phyloP scores from a whole-genome alignment of 305 asterid genomes.

The Fraxinus dipetala region DNA sequence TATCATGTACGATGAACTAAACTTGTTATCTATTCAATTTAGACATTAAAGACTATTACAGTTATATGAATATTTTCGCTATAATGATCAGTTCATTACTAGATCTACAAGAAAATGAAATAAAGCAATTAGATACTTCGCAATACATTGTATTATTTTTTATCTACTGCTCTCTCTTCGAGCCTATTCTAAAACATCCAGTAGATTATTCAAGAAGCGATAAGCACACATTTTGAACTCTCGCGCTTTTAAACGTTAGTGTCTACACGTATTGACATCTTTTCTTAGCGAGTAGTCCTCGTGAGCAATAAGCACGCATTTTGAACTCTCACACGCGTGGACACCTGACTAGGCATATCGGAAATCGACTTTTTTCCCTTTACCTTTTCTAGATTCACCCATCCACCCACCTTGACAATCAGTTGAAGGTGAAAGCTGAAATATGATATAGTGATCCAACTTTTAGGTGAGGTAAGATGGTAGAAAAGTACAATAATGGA shows the following conservation, averaged over 20 bases:
- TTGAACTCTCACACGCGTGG: not conserved
- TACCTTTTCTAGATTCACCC: not conserved
- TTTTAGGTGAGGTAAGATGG: constrained; percentile 32
- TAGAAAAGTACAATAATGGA: constrained; percentile 29
- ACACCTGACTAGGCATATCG: not conserved
- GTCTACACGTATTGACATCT: not conserved
- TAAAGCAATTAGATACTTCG: not conserved
- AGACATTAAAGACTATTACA: not conserved
- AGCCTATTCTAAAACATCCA: not conserved
- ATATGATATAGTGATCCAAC: constrained; percentile 15
- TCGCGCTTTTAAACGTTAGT: not conserved
- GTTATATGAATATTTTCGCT: not conserved
- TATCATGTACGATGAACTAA: not conserved
- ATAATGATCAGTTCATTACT: not conserved
- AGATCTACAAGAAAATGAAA: not conserved
- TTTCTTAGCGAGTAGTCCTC: not conserved
- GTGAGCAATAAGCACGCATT: not conserved
- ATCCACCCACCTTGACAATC: constrained; percentile 27
- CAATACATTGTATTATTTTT: not conserved
- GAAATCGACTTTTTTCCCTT: not conserved
- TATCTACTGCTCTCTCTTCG: not conserved
- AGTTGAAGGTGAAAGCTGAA: constrained; percentile 33
- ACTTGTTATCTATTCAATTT: not conserved
- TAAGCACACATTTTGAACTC: not conserved
- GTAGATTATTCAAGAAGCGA: not conserved